A percentile compares a stretch with the other conserved stretches of the same genome.
These are phyloP conservation scores for Xylaria grammica DNA, from an alignment of 495 filamentous ascomycete genomes.

Conservation along the genomic window DNA sequence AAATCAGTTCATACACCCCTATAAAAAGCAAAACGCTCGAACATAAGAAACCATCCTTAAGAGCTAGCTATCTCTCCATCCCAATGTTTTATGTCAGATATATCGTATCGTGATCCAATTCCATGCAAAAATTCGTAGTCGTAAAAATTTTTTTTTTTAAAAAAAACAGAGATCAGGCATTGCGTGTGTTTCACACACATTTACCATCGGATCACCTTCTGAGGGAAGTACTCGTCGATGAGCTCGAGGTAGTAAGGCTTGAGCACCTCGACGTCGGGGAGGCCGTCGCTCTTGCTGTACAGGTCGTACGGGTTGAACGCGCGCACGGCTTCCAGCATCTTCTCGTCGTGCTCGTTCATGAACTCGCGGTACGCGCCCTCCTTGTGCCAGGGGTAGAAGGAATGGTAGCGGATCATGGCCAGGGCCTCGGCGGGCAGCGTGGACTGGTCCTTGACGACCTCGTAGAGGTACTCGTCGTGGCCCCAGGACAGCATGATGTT, in stretches of 20 bases:
- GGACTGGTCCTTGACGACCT: conserved; percentile 78
- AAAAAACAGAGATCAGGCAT: no score
- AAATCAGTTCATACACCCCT: no score
- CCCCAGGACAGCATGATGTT: conserved; percentile 91
- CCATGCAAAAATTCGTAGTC: not conserved
- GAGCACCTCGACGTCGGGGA: conserved; percentile 73
- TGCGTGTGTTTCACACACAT: not conserved
- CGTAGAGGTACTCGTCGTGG: conserved; percentile 90
- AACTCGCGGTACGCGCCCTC: conserved; percentile 77
- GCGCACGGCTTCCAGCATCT: conserved; percentile 77
- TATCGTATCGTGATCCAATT: not conserved
- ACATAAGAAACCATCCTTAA: not conserved
- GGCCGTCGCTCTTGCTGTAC: conserved; percentile 88
- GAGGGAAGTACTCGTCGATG: conserved; percentile 84
- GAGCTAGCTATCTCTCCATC: not conserved
- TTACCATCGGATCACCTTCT: conserved; percentile 79
- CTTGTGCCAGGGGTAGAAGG: conserved; percentile 89
- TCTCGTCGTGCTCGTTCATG: conserved; percentile 80
- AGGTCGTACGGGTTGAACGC: conserved; percentile 92
- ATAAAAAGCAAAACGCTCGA: not conserved
- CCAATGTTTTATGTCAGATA: not conserved
- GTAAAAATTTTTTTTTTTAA: no score
- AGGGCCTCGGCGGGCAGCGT: conserved; percentile 78
- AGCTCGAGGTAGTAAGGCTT: conserved; percentile 86
- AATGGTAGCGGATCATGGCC: conserved; percentile 90